phyloP scores from a whole-genome alignment of 495 filamentous ascomycete genomes.

The Podospora pseudoanserina region DNA sequence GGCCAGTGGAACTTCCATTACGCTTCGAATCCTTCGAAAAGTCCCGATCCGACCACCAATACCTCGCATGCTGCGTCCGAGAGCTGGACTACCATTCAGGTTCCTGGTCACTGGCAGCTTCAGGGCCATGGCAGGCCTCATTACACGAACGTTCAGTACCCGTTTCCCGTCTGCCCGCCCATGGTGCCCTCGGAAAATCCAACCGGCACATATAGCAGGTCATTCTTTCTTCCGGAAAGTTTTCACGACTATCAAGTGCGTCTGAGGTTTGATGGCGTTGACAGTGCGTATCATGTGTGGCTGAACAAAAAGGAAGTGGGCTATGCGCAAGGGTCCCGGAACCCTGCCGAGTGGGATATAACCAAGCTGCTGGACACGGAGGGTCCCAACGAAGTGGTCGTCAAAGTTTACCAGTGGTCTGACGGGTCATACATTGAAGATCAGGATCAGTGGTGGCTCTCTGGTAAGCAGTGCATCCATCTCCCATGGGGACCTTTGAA shows the following conservation, averaged over 20 bases:
- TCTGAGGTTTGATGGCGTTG: slow-evolving; percentile 63
- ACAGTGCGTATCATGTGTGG: slow-evolving; percentile 64
- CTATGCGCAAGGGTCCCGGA: slow-evolving; percentile 62
- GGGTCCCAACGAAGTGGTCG: slow-evolving; percentile 49
- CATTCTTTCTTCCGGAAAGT: slow-evolving; percentile 39
- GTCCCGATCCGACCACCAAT: slow-evolving; percentile 37
- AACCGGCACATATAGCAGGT: slow-evolving; percentile 57
- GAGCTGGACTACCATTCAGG: slow-evolving; percentile 51
- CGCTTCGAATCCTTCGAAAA: slow-evolving; percentile 46
- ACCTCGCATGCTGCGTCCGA: slow-evolving; percentile 18
- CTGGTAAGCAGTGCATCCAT: slow-evolving; percentile 33
- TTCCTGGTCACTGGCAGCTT: slow-evolving; percentile 64
- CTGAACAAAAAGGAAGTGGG: slow-evolving; percentile 57
- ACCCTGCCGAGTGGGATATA: slow-evolving; percentile 61
- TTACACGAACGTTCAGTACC: slow-evolving; percentile 60
- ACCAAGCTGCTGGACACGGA: slow-evolving; percentile 40
- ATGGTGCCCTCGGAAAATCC: slow-evolving; percentile 56
- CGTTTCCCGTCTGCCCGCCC: slow-evolving; percentile 58
- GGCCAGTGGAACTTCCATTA: slow-evolving; percentile 61
- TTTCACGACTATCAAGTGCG: slow-evolving; percentile 42
- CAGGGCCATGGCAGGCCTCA: slow-evolving; percentile 59
- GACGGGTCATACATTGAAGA: slow-evolving; percentile 65
- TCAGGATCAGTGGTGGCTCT: slow-evolving; percentile 58
- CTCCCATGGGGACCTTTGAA: neutral
- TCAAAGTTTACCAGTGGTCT: slow-evolving; percentile 61